Base-by-base conservation (phyloP, 1,139 yeast species). In the Nakaseomyces sp. region DNA sequence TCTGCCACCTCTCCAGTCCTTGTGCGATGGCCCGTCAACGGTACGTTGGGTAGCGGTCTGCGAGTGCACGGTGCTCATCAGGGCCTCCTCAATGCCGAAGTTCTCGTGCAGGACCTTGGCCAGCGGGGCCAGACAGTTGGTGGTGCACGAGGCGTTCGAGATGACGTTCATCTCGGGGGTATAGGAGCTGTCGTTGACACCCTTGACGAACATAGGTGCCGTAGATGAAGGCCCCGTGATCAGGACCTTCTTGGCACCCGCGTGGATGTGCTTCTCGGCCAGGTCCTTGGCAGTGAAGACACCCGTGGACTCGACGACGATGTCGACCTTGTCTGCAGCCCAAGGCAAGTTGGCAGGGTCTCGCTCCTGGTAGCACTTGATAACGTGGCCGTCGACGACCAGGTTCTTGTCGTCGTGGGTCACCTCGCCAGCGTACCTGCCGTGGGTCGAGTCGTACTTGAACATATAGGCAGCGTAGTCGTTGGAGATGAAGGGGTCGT, bases 1-100 rank as follows among this genome's bases (percentile, higher is more conserved):
- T 77, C 93, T 79, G 70, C 93, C 93, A 72, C 91, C 91, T 81
- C 93, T 81, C 93, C 93, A 83, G 75, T 83, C 93, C 76, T 83
- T 83, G 77, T 81, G 88, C 70, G 93, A 83, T 67, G 93, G 89
- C 77, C 93, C 93, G 69, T 83, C 93, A 56, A 83, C 93, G 52
- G 91, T 81, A 78, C 83, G 83, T 71, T 83, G 93, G 55, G 91
- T 81, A 56, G 93, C 93, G 60, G 93, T 83, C 70, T 82, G 77
- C 65, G 91, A 81, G 77, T 83, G 93, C 57, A 83, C 87, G 52
- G 93, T 83, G 73, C 91, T 83, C 93, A 83, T 83, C 68, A 83
- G 76, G 72, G 89, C 93, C 66, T 81, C 84, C 66, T 81, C 85
- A 63, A 83, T 81, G 62, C 89, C 88, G 67, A 80, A 83, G 57